Conservation (phyloP, 495 filamentous ascomycete species). For the Neurospora sp. region DNA sequence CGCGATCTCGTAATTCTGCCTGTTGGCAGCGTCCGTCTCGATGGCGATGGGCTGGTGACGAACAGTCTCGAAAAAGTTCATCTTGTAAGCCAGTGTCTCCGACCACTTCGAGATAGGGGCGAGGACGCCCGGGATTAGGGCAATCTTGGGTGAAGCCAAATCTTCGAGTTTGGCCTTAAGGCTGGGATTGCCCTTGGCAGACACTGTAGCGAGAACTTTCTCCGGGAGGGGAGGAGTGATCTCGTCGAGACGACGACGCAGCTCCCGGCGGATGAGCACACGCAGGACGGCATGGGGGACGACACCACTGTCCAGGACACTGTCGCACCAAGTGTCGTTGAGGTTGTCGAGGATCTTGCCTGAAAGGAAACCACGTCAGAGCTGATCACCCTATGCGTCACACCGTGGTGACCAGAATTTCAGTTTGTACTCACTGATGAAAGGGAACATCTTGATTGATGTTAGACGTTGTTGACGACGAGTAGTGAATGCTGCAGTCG, state of each 20-base stretch:
- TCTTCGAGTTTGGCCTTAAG: neutral
- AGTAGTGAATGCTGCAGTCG: neutral
- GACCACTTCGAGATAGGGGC: neutral
- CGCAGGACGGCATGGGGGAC: slow-evolving; percentile 50
- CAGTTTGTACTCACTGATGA: neutral
- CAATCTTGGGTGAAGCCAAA: slow-evolving; percentile 28
- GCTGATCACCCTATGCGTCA: neutral
- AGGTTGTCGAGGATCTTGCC: neutral
- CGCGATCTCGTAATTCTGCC: slow-evolving; percentile 59
- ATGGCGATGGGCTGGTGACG: slow-evolving; percentile 49
- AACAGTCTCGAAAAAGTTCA: slow-evolving; percentile 43
- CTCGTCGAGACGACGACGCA: slow-evolving; percentile 38
- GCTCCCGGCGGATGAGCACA: slow-evolving; percentile 44
- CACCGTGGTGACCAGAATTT: neutral
- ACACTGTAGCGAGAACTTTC: neutral
- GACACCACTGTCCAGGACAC: slow-evolving; percentile 46
- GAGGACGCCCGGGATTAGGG: neutral
- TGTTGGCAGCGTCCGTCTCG: slow-evolving; percentile 49
- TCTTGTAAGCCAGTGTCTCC: slow-evolving; percentile 41
- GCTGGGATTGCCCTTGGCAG: neutral
- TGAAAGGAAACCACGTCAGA: neutral
- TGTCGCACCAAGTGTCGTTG: slow-evolving; percentile 7
- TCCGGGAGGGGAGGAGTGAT: slow-evolving; percentile 17
- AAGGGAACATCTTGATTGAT: neutral
- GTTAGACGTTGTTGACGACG: neutral